Conservation (phyloP, 2,329 filamentous ascomycete genomes). For the Sarocladium strictum region DNA sequence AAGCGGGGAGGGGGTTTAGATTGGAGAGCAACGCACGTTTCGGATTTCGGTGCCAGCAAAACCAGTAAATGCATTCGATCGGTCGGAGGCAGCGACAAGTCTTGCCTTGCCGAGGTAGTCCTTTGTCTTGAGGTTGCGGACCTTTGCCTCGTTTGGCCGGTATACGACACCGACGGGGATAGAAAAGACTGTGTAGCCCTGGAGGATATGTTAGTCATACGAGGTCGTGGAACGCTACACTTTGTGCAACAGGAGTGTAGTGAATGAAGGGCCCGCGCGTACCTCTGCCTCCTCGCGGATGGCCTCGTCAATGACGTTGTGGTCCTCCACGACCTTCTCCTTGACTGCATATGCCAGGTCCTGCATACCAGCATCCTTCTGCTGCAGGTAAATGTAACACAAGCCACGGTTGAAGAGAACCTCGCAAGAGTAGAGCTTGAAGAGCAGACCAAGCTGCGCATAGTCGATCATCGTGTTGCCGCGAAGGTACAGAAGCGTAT, state of each 20-base stretch:
- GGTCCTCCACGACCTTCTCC: slow-evolving; percentile 93
- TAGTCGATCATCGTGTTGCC: slow-evolving; percentile 98
- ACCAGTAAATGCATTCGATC: slow-evolving; percentile 73
- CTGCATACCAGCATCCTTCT: slow-evolving; percentile 83
- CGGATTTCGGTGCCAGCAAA: slow-evolving; percentile 76
- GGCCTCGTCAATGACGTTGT: slow-evolving; percentile 96
- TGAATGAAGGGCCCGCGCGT: slow-evolving; percentile 20
- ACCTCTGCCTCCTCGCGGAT: slow-evolving; percentile 91
- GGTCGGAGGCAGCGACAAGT: slow-evolving; percentile 81
- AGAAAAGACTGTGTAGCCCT: slow-evolving; percentile 98
- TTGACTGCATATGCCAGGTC: slow-evolving; percentile 87
- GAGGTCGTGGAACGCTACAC: background rate
- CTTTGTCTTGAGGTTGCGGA: slow-evolving; percentile 95
- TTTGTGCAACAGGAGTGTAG: background rate
- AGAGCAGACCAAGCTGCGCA: slow-evolving; percentile 88
- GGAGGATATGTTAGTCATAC: slow-evolving; percentile 20
- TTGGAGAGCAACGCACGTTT: slow-evolving; percentile 44
- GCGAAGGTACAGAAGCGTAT: slow-evolving; percentile 87
- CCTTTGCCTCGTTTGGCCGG: slow-evolving; percentile 92
- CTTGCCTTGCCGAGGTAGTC: slow-evolving; percentile 97
- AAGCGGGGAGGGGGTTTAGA: background rate
- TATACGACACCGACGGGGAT: slow-evolving; percentile 96
- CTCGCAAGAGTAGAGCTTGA: slow-evolving; percentile 96
- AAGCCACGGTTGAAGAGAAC: slow-evolving; percentile 95
- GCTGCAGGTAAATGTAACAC: slow-evolving; percentile 94